Conservation (phyloP, 768 basidiomycete genomes). For the Collybia sordida region DNA sequence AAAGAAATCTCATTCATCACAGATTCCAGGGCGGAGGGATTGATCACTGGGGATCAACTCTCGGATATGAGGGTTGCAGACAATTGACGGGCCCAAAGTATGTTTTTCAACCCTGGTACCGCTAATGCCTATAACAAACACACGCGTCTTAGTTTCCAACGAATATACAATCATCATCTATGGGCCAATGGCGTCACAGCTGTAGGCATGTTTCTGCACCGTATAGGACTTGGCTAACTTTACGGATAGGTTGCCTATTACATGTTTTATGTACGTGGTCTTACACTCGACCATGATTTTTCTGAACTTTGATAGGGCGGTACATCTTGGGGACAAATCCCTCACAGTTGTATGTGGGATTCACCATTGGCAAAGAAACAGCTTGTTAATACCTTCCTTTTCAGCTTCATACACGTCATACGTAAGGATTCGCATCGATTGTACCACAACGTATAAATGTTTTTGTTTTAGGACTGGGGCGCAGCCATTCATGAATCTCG, state of each 20-base stretch:
- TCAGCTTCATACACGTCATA: slow-evolving; percentile 16
- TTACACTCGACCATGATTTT: neutral
- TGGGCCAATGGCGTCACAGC: slow-evolving; percentile 19
- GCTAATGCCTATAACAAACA: neutral
- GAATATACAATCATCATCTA: slow-evolving; percentile 14
- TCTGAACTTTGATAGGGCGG: slow-evolving; percentile 7
- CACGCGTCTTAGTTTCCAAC: slow-evolving; percentile 10
- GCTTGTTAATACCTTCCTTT: neutral
- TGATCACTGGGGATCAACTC: slow-evolving; percentile 13
- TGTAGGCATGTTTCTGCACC: neutral
- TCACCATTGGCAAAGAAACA: neutral
- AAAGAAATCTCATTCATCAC: neutral
- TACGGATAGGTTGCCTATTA: slow-evolving; percentile 10
- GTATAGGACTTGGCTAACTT: neutral
- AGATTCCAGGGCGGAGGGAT: slow-evolving; percentile 16
- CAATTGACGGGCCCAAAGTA: slow-evolving; percentile 15
- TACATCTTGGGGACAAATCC: slow-evolving; percentile 15
- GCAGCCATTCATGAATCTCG: slow-evolving; percentile 13
- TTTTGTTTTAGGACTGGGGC: slow-evolving; percentile 13
- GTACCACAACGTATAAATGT: neutral
- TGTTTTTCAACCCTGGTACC: neutral
- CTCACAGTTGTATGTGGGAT: slow-evolving; percentile 11
- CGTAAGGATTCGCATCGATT: neutral
- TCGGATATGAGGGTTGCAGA: slow-evolving; percentile 11
- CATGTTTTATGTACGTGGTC: slow-evolving; percentile 13